phyloP scores from a whole-genome alignment of 768 basidiomycete species.

The Tricholomella constricta region DNA sequence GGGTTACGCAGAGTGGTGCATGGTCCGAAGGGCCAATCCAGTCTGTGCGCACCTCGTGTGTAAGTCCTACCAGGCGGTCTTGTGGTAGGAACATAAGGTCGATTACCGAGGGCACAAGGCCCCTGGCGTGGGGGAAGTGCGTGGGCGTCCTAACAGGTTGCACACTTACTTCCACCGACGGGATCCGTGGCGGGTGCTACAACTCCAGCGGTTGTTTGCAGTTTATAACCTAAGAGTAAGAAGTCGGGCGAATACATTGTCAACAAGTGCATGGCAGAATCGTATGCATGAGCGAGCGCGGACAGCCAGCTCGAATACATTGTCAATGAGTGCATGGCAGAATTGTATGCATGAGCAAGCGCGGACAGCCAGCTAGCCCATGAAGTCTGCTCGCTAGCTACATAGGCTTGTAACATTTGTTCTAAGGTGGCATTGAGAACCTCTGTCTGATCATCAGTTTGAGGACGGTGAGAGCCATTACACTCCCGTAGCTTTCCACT shows the following conservation, averaged over 20 bases:
- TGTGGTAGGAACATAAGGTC: too few relatives aligned
- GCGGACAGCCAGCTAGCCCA: constrained; percentile 28
- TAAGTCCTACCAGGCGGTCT: too few relatives aligned
- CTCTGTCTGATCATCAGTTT: constrained; percentile 36
- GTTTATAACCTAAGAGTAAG: constrained; percentile 30
- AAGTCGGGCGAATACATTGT: constrained; percentile 28
- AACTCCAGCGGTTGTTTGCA: constrained; percentile 6
- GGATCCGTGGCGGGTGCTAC: too few relatives aligned
- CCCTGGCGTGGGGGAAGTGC: too few relatives aligned
- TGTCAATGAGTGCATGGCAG: constrained; percentile 25
- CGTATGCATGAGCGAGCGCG: constrained; percentile 31
- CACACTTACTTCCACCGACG: too few relatives aligned
- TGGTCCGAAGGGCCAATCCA: too few relatives aligned
- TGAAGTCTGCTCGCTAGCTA: constrained; percentile 18
- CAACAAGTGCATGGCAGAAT: constrained; percentile 24
- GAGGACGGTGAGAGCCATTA: constrained; percentile 25
- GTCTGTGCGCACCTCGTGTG: too few relatives aligned
- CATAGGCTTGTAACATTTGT: constrained; percentile 29
- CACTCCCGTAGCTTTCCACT: not conserved
- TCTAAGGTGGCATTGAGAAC: not conserved
- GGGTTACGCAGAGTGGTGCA: too few relatives aligned
- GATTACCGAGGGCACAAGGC: too few relatives aligned
- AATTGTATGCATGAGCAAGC: constrained; percentile 33
- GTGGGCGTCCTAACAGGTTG: too few relatives aligned
- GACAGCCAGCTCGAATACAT: constrained; percentile 19